These are phyloP conservation scores for Cyclostephanos invisitatus DNA, from an alignment of 108 stramenopile species.

Conservation along the genomic window DNA sequence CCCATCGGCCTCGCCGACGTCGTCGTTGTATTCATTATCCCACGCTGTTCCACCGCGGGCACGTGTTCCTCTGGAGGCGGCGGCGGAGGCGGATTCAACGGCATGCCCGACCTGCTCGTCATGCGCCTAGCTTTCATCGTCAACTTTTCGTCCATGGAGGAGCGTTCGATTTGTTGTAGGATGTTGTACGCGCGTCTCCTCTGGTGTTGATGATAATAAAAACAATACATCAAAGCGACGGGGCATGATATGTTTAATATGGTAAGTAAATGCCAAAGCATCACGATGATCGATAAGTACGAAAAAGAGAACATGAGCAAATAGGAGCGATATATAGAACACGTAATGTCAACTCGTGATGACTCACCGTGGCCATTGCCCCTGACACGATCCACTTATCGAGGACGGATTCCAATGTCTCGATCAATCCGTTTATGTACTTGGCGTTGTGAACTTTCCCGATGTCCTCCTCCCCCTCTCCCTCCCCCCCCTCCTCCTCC, in stretches of 20 bases:
- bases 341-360: background rate
- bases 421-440: slow-evolving; percentile 62
- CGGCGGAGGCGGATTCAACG: slow-evolving; percentile 39
- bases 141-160: slow-evolving; percentile 50
- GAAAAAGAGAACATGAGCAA: background rate
- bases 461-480: background rate
- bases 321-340: background rate
- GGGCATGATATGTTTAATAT: too few species aligned
- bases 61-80: slow-evolving; percentile 24
- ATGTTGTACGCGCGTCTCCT: slow-evolving; percentile 59
- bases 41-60: slow-evolving; percentile 26
- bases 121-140: slow-evolving; percentile 47
- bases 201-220: background rate
- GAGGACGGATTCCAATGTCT: slow-evolving; percentile 55
- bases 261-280: too few species aligned
- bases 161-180: slow-evolving; percentile 54
- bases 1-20: slow-evolving; percentile 16
- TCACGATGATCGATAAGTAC: too few species aligned
- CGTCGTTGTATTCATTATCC: background rate
- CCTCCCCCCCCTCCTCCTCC: background rate
- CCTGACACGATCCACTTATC: slow-evolving; percentile 67
- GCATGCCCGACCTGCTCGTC: slow-evolving; percentile 68
- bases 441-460: slow-evolving; percentile 33
- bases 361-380: slow-evolving; percentile 44
- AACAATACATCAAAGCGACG: too few species aligned